Conservation (phyloP, 805 yeast species). For the Candida mattraensis region DNA sequence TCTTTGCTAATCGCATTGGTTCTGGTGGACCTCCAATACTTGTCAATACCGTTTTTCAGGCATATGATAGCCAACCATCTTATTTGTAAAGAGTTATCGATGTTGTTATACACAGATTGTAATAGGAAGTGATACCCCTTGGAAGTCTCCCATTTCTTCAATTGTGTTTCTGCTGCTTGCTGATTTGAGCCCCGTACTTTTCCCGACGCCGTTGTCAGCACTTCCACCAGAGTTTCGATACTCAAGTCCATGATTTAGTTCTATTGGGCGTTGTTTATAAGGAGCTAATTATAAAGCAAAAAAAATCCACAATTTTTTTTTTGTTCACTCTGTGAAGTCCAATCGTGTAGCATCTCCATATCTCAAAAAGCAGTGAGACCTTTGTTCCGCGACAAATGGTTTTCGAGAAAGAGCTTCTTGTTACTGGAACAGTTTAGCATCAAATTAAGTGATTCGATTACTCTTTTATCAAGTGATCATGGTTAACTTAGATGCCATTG, state of each 20-base stretch:
- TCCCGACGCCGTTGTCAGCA: slow-evolving; percentile 50
- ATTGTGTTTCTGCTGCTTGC: slow-evolving; percentile 64
- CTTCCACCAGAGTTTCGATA: slow-evolving; percentile 33
- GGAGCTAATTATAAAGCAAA: no score
- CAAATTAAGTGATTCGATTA: no score
- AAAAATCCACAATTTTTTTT: no score
- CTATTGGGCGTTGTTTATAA: no score
- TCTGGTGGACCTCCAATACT: slow-evolving; percentile 76
- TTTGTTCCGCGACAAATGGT: no score
- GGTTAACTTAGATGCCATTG: no score
- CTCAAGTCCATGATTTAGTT: slow-evolving; percentile 29
- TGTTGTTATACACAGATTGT: slow-evolving; percentile 58
- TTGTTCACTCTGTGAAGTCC: no score
- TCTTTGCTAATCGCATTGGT: slow-evolving; percentile 52
- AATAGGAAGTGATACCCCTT: slow-evolving; percentile 38
- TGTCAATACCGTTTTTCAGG: slow-evolving; percentile 84
- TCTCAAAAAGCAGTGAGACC: no score
- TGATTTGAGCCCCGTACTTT: slow-evolving; percentile 52
- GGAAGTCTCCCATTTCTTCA: slow-evolving; percentile 65
- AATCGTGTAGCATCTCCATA: no score
- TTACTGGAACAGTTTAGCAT: no score
- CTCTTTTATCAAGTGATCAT: no score
- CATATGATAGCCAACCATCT: slow-evolving; percentile 88
- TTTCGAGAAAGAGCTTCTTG: no score
- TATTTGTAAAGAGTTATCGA: slow-evolving; percentile 56